These are phyloP conservation scores for Ophiostoma pallidulum DNA, from an alignment of 2,329 filamentous ascomycete genomes.

Conservation along the genomic window DNA sequence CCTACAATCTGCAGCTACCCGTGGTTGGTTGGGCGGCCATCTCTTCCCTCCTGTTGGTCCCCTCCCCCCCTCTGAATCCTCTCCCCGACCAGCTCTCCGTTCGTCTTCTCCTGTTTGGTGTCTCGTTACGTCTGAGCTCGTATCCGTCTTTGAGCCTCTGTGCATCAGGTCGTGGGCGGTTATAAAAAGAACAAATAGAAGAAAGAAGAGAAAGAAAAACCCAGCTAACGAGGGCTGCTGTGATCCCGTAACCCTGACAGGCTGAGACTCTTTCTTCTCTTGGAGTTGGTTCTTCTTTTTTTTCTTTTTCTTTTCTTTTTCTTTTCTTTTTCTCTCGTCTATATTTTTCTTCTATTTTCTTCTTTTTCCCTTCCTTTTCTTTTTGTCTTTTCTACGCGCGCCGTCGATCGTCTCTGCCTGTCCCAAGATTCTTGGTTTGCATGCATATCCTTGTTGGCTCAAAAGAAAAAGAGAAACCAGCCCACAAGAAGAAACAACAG, in stretches of 20 bases:
- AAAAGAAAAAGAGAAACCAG: too few relatives aligned
- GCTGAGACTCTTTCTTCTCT: too few relatives aligned
- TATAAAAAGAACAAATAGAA: not conserved
- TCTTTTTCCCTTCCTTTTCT: too few relatives aligned
- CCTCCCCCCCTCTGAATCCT: too few relatives aligned
- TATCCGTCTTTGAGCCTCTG: slow-evolving; percentile 2
- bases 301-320: too few relatives aligned
- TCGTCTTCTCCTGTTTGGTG: not conserved
- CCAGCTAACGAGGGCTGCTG: not conserved
- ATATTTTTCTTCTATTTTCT: too few relatives aligned
- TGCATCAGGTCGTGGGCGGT: not conserved
- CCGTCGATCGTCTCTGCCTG: slow-evolving; percentile 1
- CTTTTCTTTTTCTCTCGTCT: too few relatives aligned
- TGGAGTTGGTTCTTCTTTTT: too few relatives aligned
- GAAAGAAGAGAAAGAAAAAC: not conserved
- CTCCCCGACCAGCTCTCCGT: not conserved
- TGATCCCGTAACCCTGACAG: not conserved
- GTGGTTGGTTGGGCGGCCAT: not conserved
- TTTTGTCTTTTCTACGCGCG: not conserved
- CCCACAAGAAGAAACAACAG: too few relatives aligned
- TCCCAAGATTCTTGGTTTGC: too few relatives aligned
- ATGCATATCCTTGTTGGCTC: too few relatives aligned
- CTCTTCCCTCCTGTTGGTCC: too few relatives aligned
- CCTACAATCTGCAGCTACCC: not conserved
- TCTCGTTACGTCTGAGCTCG: slow-evolving; percentile 4